These are phyloP conservation scores for Trichoderma guizhouense DNA, from an alignment of 2,329 filamentous ascomycete species.

Conservation along the genomic window DNA sequence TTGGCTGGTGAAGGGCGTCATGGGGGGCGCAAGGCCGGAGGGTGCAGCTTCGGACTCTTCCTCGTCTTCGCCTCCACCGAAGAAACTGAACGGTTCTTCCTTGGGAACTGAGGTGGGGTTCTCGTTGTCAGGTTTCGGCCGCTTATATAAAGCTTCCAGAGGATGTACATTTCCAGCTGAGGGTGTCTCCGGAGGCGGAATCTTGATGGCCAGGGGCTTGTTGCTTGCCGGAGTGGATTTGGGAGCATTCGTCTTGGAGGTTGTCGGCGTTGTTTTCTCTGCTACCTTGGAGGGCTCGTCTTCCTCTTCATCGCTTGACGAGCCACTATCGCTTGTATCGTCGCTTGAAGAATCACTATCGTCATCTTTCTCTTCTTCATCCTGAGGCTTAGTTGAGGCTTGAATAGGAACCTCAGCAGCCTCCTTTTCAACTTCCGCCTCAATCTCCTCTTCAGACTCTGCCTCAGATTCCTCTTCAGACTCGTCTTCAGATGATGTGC, in stretches of 20 bases:
- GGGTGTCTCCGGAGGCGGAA: slow-evolving; percentile 46
- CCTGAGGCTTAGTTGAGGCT: slow-evolving; percentile 10
- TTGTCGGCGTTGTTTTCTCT: slow-evolving; percentile 24
- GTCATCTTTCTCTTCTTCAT: not conserved
- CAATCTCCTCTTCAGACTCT: slow-evolving; percentile 19
- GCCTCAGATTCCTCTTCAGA: slow-evolving; percentile 24
- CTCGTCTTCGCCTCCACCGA: slow-evolving; percentile 52
- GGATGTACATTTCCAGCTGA: slow-evolving; percentile 65
- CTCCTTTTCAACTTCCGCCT: slow-evolving; percentile 17
- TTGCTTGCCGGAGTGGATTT: slow-evolving; percentile 50
- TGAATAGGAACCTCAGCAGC: slow-evolving; percentile 22
- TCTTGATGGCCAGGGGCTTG: slow-evolving; percentile 53
- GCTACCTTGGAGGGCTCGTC: slow-evolving; percentile 12
- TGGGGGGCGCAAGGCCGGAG: slow-evolving; percentile 57
- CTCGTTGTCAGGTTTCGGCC: slow-evolving; percentile 46
- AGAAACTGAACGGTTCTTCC: slow-evolving; percentile 73
- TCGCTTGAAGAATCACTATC: slow-evolving; percentile 2
- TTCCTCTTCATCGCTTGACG: slow-evolving; percentile 11
- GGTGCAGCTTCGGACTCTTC: slow-evolving; percentile 33
- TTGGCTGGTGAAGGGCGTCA: slow-evolving; percentile 78
- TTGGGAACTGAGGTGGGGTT: slow-evolving; percentile 33
- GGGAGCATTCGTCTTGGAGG: slow-evolving; percentile 31
- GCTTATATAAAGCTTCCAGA: slow-evolving; percentile 89
- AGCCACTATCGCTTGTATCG: slow-evolving; percentile 20
- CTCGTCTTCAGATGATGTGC: slow-evolving; percentile 29